Base-by-base conservation (phyloP, 371 early-diverging fungal genomes). In the Gilbertella persicaria region DNA sequence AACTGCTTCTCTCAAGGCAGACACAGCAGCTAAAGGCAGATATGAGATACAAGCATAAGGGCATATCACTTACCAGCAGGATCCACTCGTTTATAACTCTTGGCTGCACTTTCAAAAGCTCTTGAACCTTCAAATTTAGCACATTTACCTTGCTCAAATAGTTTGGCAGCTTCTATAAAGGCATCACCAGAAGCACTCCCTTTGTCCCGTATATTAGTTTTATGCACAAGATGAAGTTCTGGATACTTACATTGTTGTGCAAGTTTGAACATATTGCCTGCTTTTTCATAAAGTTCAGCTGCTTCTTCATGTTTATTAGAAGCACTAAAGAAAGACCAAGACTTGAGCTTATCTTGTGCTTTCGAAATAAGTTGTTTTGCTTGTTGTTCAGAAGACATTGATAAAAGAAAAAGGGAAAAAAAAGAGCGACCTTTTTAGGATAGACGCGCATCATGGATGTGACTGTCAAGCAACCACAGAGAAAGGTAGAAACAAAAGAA, bases 171-270 rank as follows among this genome's bases (percentile, higher is more conserved):
- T 53, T 86, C 83, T 43, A 82, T 67, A 72, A 90, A 96, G 0
- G 95, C 91, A 64, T 94, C 94, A 55, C 97, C 98, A 17, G 95
- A 92, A 57, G 93, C 91, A 60, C 86, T 84, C 94, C 93, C 91
- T 92, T 66, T 14, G 23, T 16, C 17, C 3, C 4, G 17, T 36
- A 35, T 48, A 5, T 52, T 26, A 44, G 19, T 23, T 49, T 10
- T 21, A 41, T 19, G 13, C 2, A 50, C 14, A 37, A 19, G 13
- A 37, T 28, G 33, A 36, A 30, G 20, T 26, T 24, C n/a, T 21
- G n/a, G 20, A 17, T 0, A 43, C 77, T 60, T 81, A 92, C 94
- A 93, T 77, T 86, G 81, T 72, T 95, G 94, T 50, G 85, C 85
- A 25, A 95, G 68, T 72, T 95, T 95, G 82, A 90, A 96, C 52